phyloP scores from a whole-genome alignment of 2,329 filamentous ascomycete species.

The Aspergillus luchuensis region DNA sequence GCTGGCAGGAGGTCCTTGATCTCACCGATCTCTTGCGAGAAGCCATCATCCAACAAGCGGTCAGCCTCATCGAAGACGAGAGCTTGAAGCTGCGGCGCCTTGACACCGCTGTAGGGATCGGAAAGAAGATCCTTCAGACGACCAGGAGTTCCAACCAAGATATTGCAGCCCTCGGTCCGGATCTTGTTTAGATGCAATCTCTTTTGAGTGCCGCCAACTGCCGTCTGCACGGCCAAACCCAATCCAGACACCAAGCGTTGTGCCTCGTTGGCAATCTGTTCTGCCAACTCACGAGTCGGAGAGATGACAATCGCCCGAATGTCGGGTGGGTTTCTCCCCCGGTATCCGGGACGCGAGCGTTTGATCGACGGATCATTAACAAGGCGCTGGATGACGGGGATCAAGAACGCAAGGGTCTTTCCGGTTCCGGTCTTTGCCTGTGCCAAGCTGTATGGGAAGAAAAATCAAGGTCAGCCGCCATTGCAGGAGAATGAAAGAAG shows the following conservation, averaged over 20 bases:
- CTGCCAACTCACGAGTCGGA: conserved; percentile 64
- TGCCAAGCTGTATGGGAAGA: conserved; percentile 63
- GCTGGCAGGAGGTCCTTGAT: conserved; percentile 67
- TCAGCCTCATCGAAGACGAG: conserved; percentile 69
- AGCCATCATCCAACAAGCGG: conserved; percentile 67
- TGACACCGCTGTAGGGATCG: conserved; percentile 64
- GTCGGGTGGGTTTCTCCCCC: conserved; percentile 35
- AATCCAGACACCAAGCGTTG: conserved; percentile 66
- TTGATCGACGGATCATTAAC: conserved; percentile 59
- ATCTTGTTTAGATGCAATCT: conserved; percentile 66
- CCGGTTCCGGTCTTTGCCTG: conserved; percentile 97
- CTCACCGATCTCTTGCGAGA: conserved; percentile 64
- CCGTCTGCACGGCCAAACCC: conserved; percentile 69
- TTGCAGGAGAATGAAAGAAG: neutral
- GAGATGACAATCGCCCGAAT: conserved; percentile 64
- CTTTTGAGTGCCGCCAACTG: conserved; percentile 93
- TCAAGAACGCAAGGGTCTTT: conserved; percentile 90
- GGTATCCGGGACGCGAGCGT: neutral
- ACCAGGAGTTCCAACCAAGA: conserved; percentile 88
- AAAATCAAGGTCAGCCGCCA: conserved; percentile 23
- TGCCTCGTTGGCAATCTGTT: conserved; percentile 72
- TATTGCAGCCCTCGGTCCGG: conserved; percentile 75
- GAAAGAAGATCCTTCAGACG: conserved; percentile 79
- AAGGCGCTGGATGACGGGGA: conserved; percentile 82
- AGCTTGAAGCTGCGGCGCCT: conserved; percentile 61